Percentiles rank a stretch among this genome's conserved stretches.
These are phyloP conservation scores for Rosa lucieae DNA, from an alignment of 306 rosid genomes.

Conservation along the genomic window DNA sequence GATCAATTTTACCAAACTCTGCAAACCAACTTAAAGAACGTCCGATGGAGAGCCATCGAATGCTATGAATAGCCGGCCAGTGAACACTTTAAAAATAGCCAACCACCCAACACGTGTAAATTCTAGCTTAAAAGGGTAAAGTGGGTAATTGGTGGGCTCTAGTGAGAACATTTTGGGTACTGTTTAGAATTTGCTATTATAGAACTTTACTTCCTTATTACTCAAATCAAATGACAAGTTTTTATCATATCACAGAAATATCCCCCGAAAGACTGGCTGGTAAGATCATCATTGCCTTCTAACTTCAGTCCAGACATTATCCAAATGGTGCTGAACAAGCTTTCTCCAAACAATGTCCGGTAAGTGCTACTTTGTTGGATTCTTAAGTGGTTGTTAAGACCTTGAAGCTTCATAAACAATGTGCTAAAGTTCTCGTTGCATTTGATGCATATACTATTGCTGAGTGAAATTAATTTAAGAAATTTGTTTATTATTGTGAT, in stretches of 20 bases:
- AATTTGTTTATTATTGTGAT: not conserved
- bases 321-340: slow-evolving; percentile 65
- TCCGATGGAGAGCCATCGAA: not conserved
- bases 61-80: not conserved
- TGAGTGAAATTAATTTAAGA: not conserved
- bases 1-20: not conserved
- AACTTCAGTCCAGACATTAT: slow-evolving; percentile 59
- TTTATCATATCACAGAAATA: slow-evolving; percentile 53
- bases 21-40: not conserved
- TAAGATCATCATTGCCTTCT: slow-evolving; percentile 73
- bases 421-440: not conserved
- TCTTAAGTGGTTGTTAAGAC: not conserved
- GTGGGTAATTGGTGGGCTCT: not conserved
- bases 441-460: not conserved
- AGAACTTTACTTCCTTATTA: not conserved
- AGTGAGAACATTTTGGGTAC: no score
- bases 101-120: not conserved
- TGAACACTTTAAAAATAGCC: not conserved
- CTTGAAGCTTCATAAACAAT: not conserved
- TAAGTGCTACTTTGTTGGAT: slow-evolving; percentile 28
- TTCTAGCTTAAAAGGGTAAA: not conserved
- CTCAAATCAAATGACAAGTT: slow-evolving; percentile 20
- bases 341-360: slow-evolving; percentile 80
- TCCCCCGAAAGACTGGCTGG: slow-evolving; percentile 93
- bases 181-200: not conserved